Conservation (phyloP, 768 basidiomycete genomes). For the Trametopsis cervina region DNA sequence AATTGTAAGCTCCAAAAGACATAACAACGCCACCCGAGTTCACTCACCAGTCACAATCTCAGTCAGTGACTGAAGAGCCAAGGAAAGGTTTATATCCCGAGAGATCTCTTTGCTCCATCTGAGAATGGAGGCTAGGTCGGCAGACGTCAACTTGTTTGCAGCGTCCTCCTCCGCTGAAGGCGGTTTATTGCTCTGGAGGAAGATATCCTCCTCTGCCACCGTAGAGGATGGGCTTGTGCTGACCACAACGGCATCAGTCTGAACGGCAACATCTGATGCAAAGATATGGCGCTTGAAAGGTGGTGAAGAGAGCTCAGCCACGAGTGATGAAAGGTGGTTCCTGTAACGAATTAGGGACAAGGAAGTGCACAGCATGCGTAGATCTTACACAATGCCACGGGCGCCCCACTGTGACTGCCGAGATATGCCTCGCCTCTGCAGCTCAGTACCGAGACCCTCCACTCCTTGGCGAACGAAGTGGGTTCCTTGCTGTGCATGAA, state of each 20-base stretch:
- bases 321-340: constrained; percentile 39
- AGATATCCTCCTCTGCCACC: constrained; percentile 5
- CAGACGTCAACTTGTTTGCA: constrained; percentile 44
- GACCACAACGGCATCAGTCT: constrained; percentile 40
- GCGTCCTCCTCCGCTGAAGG: constrained; percentile 46
- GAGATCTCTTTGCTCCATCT: constrained; percentile 74
- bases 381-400: constrained; percentile 57
- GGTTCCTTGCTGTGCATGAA: constrained; percentile 52
- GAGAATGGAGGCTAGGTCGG: constrained; percentile 60
- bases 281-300: constrained; percentile 50
- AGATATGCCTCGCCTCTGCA: constrained; percentile 59
- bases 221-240: constrained; percentile 21
- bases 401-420: constrained; percentile 70
- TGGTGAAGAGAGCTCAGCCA: constrained; percentile 38
- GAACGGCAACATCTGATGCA: constrained; percentile 54
- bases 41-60: constrained; percentile 59
- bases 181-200: constrained; percentile 19
- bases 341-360: no score
- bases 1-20: not conserved
- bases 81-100: constrained; percentile 60
- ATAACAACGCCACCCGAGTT: not conserved
- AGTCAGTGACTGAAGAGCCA: constrained; percentile 60
- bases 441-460: constrained; percentile 57
- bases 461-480: constrained; percentile 62
- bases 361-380: not conserved